Base-by-base conservation (phyloP, 805 yeast species). In the Hanseniaspora clermontiae region DNA sequence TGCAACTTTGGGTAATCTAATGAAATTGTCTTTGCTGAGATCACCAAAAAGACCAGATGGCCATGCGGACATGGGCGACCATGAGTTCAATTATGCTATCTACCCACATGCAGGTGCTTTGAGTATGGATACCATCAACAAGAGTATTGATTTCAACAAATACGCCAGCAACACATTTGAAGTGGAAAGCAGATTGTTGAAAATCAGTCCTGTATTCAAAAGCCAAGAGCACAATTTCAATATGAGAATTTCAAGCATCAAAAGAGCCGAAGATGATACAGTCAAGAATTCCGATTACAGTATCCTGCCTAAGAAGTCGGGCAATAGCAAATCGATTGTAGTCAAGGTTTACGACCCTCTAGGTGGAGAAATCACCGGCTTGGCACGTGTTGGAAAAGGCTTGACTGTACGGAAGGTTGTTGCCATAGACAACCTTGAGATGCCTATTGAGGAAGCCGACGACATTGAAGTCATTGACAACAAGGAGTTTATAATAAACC, bases 31-130 rank as follows among this genome's bases (percentile, higher is more conserved):
- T 1, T 72, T 93, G 59, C 72, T 91, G 64, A 81, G 98, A 65
- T 80, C 96, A 14, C 89, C 98, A 34, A 91, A 93, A 70, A 86
- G 88, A 20, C 98, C 98, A 0, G 98, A 91, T 75, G 90, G 83
- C 9, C 76, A 81, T 65, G 97, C 97, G 9, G 98, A 91, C 68
- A 88, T 93, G 86, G 97, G 96, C 2, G 60, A 64, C 8, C 98
- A 91, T 68, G 74, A 73, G 57, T 85, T 93, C 72, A 81, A 81
- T 59, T 93, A 90, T 69, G 95, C 95, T 0, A 69, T 91, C 39
- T 77, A 79, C 58, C 97, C 97, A 5, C 98, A 91, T 68, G 62
- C 65, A 20, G 96, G 95, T 3, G 69, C 77, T 0, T 72, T 91
- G 50, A 74, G 79, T 10, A 66, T 75, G 1, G 79, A 80, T 27